Base-by-base conservation (phyloP, 129 eudicot species). In the Sambucus nigra region DNA sequence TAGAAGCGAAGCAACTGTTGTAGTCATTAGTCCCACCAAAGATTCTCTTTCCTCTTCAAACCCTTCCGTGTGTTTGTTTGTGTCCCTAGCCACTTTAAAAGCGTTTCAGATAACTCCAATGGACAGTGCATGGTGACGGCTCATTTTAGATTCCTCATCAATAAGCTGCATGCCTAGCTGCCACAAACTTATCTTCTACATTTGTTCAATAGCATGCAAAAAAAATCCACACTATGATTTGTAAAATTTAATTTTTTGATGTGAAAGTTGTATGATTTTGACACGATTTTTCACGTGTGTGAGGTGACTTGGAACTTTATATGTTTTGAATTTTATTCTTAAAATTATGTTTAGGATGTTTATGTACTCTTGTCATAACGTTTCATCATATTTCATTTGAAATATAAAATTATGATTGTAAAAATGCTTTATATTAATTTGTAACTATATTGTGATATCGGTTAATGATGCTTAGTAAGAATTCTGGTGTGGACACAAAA, bases 91-190 rank as follows among this genome's bases (percentile, higher is more conserved):
- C 15, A 40, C 46, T 40, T 40, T 40, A 40, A 3, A 21, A 11
- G 27, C 21, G 52, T 47, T 47, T 47, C 15, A 47, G 52, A 47
- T 6, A 8, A 46, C 8, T 3, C 20, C 31, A 50, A n/a, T n/a
- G n/a, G 24, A 50, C 17, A 2, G 31, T 47, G 32, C 55, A 50
- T 50, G 55, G 55, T 29, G 32, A 24, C 16, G 31, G 55, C 53
- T 50, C 9, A 50, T n/a, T 47, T 7, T 23, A 47, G 27, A 20
- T 8, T 19, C 27, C 7, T 21, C 52, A 47, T n/a, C n/a, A n/a
- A n/a, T n/a, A n/a, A n/a, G n/a, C n/a, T n/a, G n/a, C n/a, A n/a
- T n/a, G n/a, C n/a, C n/a, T n/a, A n/a, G n/a, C n/a, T n/a, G n/a
- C n/a, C n/a, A n/a, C 32, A 25, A 23, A 50, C 55, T 50, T 50